phyloP scores from a whole-genome alignment of 108 stramenopile genomes.

The Skeletonema tropicum region DNA sequence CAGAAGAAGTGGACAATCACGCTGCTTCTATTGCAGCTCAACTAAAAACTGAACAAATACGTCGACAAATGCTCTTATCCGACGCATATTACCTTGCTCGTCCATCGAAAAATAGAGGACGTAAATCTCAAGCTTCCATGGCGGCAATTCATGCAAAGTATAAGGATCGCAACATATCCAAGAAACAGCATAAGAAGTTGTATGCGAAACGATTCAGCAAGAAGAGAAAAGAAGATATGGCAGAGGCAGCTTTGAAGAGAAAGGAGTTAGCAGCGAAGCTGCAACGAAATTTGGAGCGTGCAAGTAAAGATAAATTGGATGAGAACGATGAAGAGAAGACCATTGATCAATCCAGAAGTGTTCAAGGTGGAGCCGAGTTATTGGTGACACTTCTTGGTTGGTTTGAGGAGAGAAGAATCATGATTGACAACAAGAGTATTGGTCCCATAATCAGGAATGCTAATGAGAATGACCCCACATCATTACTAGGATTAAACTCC shows the following conservation, averaged over 20 bases:
- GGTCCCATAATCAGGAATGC: not conserved
- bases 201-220: conserved; percentile 38
- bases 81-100: conserved; percentile 47
- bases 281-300: conserved; percentile 25
- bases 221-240: conserved; percentile 40
- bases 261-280: conserved; percentile 38
- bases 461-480: conserved; percentile 1
- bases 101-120: conserved; percentile 35
- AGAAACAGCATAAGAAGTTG: conserved; percentile 44
- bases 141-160: conserved; percentile 48
- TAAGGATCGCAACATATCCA: conserved; percentile 44
- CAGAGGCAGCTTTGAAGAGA: conserved; percentile 23
- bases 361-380: conserved; percentile 5
- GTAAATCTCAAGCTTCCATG: conserved; percentile 16
- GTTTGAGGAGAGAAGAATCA: conserved; percentile 19
- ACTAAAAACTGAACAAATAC: conserved; percentile 45
- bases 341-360: conserved; percentile 1
- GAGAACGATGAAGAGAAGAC: not conserved
- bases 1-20: not conserved
- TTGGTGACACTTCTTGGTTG: conserved; percentile 19
- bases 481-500: not conserved
- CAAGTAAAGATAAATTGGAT: not conserved
- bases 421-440: not conserved
- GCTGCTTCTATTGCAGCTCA: conserved; percentile 28
- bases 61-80: conserved; percentile 39